phyloP scores from a whole-genome alignment of 441 rosid species.

The Caryocar brasiliense region DNA sequence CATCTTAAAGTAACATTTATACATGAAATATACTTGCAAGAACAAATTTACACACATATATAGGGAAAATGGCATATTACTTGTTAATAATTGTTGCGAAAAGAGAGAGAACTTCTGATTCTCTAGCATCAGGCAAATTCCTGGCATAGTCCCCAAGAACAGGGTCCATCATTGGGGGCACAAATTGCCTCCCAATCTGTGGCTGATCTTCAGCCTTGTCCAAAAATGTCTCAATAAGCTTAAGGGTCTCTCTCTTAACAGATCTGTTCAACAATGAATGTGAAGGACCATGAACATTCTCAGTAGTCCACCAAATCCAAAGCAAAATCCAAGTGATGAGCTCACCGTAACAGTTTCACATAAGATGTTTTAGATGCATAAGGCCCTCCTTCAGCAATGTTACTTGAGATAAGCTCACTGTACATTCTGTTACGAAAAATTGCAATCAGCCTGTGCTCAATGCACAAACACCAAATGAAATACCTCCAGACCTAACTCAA shows the following conservation, averaged over 20 bases:
- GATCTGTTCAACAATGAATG: slow-evolving; percentile 45
- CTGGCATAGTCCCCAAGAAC: slow-evolving; percentile 96
- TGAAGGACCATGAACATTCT: slow-evolving; percentile 4
- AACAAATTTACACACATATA: too few species aligned
- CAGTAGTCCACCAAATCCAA: slow-evolving; percentile 2
- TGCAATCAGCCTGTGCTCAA: too few species aligned
- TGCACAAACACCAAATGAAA: too few species aligned
- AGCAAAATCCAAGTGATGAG: slow-evolving; percentile 6
- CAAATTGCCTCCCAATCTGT: slow-evolving; percentile 95
- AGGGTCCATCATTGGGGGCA: slow-evolving; percentile 99
- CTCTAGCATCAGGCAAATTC: slow-evolving; percentile 98
- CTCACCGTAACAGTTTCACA: slow-evolving; percentile 88
- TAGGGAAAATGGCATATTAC: slow-evolving; percentile 28
- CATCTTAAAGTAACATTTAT: background rate
- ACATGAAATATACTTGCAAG: background rate
- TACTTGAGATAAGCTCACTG: slow-evolving; percentile 96
- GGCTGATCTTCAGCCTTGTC: slow-evolving; percentile 99
- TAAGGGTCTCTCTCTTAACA: slow-evolving; percentile 95
- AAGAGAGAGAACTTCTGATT: slow-evolving; percentile 98
- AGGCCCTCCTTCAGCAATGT: slow-evolving; percentile 93
- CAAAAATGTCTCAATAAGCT: slow-evolving; percentile 95
- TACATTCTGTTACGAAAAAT: slow-evolving; percentile 74
- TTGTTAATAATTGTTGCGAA: slow-evolving; percentile 98
- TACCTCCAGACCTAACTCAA: too few species aligned
- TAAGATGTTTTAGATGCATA: slow-evolving; percentile 85